Base-by-base conservation (phyloP, 164 flowering plant species). In the Annona cherimola region DNA sequence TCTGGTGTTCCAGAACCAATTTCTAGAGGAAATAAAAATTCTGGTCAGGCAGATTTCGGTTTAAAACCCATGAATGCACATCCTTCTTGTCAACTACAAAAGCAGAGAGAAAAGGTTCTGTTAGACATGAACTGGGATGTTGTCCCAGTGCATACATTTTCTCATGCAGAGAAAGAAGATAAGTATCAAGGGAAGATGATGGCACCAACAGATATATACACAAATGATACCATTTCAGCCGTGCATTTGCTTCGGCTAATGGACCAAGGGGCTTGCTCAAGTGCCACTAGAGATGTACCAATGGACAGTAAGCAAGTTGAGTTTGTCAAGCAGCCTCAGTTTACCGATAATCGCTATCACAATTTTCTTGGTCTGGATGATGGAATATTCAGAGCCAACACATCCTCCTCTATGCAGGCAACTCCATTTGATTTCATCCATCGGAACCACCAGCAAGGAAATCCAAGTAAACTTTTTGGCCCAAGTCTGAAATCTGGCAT, bases 241-340 rank as follows among this genome's bases (percentile, higher is more conserved):
- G 82, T 86, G 91, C 81, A 88, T 82, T 79, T 91, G 63, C 90
- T 91, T 42, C 87, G 85, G 81, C 86, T 89, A 63, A 84, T 88
- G 93, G 81, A 87, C 79, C 81, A 85, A 40, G 79, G 83, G 45
- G 41, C 73, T 40, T 61, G 60, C 69, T 80, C 87, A 59, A 73
- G 77, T 61, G 61, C 79, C n/a, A 71, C 80, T 57, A 74, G 50
- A 41, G 73, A 76, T 57, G 35, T 57, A 54, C 14, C 42, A 4
- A 42, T 70, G 69, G 76, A 69, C 19, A 69, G 63, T 63, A 72
- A 63, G 19, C 73, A 74, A 54, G 68, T 20, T 4, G 77, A 79
- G 55, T 69, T 78, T 43, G 69, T 42, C 8, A 78, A 76, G 69
- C 78, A 74, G 55, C 63, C 81, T 63, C 71, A 82, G 42, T 74